phyloP scores from a whole-genome alignment of 1,284 basidiomycete genomes.

The Ceraceosorus guamensis region DNA sequence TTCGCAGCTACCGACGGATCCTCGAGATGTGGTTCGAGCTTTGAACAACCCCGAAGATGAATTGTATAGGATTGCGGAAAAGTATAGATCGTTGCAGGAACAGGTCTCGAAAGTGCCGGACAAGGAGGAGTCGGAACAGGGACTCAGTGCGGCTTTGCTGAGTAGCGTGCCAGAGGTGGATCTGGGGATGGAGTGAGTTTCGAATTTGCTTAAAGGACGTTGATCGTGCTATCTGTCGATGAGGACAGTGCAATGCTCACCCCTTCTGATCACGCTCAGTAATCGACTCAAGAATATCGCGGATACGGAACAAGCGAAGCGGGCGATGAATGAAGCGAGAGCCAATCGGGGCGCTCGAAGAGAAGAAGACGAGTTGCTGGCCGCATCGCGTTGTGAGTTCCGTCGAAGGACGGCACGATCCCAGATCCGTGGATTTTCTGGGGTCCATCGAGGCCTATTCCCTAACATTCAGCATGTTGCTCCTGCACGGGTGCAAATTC shows the following conservation, averaged over 20 bases:
- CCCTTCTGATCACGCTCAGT: slow-evolving; percentile 51
- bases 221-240: neutral
- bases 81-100: slow-evolving; percentile 51
- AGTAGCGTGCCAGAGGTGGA: slow-evolving; percentile 92
- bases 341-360: slow-evolving; percentile 54
- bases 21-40: neutral
- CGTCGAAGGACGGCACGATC: neutral
- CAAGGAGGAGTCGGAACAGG: slow-evolving; percentile 80
- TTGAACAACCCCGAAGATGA: slow-evolving; percentile 68
- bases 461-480: neutral
- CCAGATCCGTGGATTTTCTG: neutral
- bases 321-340: slow-evolving; percentile 67
- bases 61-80: slow-evolving; percentile 70
- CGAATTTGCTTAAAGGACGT: no score
- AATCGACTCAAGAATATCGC: slow-evolving; percentile 87
- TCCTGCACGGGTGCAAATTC: neutral
- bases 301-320: slow-evolving; percentile 90
- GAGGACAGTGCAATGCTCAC: neutral
- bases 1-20: no score
- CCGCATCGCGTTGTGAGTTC: slow-evolving; percentile 60
- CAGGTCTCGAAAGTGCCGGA: slow-evolving; percentile 36
- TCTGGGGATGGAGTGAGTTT: slow-evolving; percentile 86
- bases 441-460: neutral
- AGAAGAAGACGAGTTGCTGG: slow-evolving; percentile 69
- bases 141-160: slow-evolving; percentile 84